These are phyloP conservation scores for Polychytrium aggregatum DNA, from an alignment of 192 early-diverging fungal species.

Conservation along the genomic window DNA sequence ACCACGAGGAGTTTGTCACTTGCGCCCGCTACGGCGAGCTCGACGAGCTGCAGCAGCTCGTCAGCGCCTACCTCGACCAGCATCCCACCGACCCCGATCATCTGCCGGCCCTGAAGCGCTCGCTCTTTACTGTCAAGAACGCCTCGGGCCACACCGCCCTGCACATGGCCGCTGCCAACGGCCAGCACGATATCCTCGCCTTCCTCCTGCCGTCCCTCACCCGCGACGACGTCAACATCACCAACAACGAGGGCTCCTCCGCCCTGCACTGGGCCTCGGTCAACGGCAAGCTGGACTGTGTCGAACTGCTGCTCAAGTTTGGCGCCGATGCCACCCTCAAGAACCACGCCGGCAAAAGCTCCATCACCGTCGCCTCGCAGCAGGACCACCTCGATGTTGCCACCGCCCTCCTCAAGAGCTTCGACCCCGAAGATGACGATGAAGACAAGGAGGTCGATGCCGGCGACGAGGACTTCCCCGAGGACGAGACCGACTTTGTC, in stretches of 20 bases:
- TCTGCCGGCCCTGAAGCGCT: slow-evolving; percentile 17
- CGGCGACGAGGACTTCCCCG: no score
- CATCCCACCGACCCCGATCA: slow-evolving; percentile 9
- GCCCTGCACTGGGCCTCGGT: slow-evolving; percentile 78
- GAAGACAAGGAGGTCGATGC: slow-evolving; percentile 1
- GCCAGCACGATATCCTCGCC: slow-evolving; percentile 46
- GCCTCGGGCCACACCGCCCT: slow-evolving; percentile 46
- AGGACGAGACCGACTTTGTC: no score
- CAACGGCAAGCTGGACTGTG: slow-evolving; percentile 63
- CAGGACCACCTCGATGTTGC: slow-evolving; percentile 22
- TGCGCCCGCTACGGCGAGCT: slow-evolving; percentile 67
- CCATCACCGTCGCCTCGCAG: slow-evolving; percentile 26
- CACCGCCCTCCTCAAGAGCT: slow-evolving; percentile 21
- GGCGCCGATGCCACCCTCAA: slow-evolving; percentile 41
- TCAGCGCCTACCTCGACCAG: slow-evolving; percentile 12
- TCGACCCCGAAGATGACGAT: slow-evolving; percentile 23
- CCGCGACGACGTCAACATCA: slow-evolving; percentile 10
- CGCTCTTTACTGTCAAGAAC: slow-evolving; percentile 5
- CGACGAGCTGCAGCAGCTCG: slow-evolving; percentile 45
- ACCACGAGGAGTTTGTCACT: slow-evolving; percentile 46
- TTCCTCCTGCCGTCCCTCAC: slow-evolving; percentile 20
- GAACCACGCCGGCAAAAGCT: slow-evolving; percentile 20
- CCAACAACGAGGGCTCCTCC: slow-evolving; percentile 28
- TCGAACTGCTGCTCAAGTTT: slow-evolving; percentile 43
- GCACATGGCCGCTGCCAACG: slow-evolving; percentile 77